phyloP scores from a whole-genome alignment of 176 grass and related monocot genomes.

The Oryza glumipatula region DNA sequence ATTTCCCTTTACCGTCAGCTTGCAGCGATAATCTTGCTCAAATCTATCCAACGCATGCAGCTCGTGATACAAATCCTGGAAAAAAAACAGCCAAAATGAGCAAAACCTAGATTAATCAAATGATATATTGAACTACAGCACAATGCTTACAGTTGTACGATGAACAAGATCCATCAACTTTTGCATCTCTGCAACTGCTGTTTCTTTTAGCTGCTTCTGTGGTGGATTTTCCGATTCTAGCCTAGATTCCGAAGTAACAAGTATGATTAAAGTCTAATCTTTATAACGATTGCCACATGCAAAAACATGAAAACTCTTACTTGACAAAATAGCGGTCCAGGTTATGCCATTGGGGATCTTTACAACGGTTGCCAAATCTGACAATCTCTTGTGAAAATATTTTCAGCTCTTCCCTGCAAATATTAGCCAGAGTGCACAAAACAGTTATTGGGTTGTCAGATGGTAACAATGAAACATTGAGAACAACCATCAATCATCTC shows the following conservation, averaged over 20 bases:
- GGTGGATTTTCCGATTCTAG: conserved; percentile 72
- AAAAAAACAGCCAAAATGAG: conserved; percentile 17
- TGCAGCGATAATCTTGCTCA: conserved; percentile 70
- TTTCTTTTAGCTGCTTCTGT: conserved; percentile 77
- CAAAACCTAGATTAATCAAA: conserved; percentile 17
- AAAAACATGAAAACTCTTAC: conserved; percentile 55
- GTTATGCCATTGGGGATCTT: conserved; percentile 88
- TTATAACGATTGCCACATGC: not conserved
- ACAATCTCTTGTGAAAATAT: conserved; percentile 73
- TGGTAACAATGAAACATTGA: conserved; percentile 17
- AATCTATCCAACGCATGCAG: conserved; percentile 84
- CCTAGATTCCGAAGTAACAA: conserved; percentile 57
- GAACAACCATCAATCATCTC: not conserved
- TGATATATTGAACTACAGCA: conserved; percentile 20
- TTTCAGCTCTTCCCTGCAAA: conserved; percentile 77
- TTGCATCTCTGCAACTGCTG: conserved; percentile 56
- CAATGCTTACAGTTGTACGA: conserved; percentile 70
- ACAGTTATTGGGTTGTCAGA: conserved; percentile 10
- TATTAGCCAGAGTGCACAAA: conserved; percentile 42
- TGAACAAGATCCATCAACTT: conserved; percentile 78
- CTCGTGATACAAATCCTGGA: conserved; percentile 92
- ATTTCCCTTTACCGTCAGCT: conserved; percentile 52
- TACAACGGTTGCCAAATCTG: conserved; percentile 91
- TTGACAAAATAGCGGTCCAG: conserved; percentile 82
- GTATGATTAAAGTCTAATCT: conserved; percentile 19